These are phyloP conservation scores for Pouteria campechiana DNA, from an alignment of 179 eudicot species.

Conservation along the genomic window DNA sequence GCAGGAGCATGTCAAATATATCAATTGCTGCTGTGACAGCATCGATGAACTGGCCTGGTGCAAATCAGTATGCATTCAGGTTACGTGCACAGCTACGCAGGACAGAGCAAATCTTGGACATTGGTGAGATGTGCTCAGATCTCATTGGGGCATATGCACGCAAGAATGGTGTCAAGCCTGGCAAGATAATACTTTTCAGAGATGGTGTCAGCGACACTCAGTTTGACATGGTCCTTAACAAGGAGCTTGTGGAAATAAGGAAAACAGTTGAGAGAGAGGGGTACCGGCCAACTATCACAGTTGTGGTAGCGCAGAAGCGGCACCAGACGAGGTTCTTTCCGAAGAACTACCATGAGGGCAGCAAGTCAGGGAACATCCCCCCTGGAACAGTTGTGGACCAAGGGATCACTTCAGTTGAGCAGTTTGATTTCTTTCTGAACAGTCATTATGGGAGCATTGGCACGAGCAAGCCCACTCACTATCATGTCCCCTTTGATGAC, in stretches of 20 bases:
- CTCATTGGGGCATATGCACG: conserved; percentile 30
- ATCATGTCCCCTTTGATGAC: conserved; percentile 49
- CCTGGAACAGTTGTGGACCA: conserved; percentile 72
- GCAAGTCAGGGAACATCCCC: conserved; percentile 31
- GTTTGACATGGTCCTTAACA: conserved; percentile 59
- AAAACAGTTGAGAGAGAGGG: conserved; percentile 7
- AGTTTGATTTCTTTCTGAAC: conserved; percentile 57
- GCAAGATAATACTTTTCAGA: conserved; percentile 48
- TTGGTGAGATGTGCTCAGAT: conserved; percentile 47
- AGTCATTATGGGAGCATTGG: conserved; percentile 61
- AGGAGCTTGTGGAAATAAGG: conserved; percentile 41
- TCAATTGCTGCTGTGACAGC: conserved; percentile 63
- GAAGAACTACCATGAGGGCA: conserved; percentile 9
- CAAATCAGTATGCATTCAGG: conserved; percentile 44
- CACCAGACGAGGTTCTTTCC: conserved; percentile 61
- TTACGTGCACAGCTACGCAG: conserved; percentile 29
- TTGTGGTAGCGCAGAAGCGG: conserved; percentile 59
- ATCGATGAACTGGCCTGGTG: conserved; percentile 51
- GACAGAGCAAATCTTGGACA: conserved; percentile 31
- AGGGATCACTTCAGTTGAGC: conserved; percentile 33
- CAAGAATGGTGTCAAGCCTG: conserved; percentile 33
- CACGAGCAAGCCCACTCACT: conserved; percentile 66
- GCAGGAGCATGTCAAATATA: conserved; percentile 18
- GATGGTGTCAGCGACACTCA: conserved; percentile 79
- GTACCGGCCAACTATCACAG: conserved; percentile 37